Percentiles rank a stretch among this genome's conserved stretches.
Evolutionary conservation across 352 stramenopile species (phyloP).

Genomic region (Globisporangium heterothallicum): DNA sequence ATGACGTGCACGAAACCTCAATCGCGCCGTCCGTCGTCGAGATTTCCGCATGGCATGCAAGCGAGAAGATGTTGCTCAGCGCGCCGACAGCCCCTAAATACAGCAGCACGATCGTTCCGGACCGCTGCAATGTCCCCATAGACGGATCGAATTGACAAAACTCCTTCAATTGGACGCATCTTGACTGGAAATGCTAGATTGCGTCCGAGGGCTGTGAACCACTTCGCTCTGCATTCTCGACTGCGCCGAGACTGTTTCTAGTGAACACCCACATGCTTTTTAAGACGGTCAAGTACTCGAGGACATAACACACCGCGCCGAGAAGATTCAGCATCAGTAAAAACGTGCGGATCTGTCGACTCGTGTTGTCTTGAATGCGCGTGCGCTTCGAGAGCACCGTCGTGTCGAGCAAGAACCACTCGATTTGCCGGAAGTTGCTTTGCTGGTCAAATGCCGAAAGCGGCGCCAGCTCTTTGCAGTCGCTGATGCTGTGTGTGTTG

Average conservation of each 20-base stretch:
- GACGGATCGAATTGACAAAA: constrained; percentile 2
- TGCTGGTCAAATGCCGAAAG: constrained; percentile 9
- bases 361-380: constrained; percentile 37
- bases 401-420: constrained; percentile 30
- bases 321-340: constrained; percentile 31
- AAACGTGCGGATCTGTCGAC: constrained; percentile 30
- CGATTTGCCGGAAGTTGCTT: constrained; percentile 23
- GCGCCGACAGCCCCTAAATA: constrained; percentile 33
- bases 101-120: constrained; percentile 26
- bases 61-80: constrained; percentile 40
- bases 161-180: constrained; percentile 2
- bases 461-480: constrained; percentile 11
- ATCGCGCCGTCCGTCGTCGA: constrained; percentile 23
- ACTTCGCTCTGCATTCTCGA: too few species aligned
- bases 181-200: too few species aligned
- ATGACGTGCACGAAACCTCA: constrained; percentile 27
- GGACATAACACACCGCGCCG: constrained; percentile 24
- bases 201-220: too few species aligned
- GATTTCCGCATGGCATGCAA: constrained; percentile 25
- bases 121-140: constrained; percentile 26
- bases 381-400: constrained; percentile 18
- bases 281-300: constrained; percentile 25
- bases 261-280: constrained; percentile 5
- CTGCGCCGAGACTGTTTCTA: constrained; percentile 2
- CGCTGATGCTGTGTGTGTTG: constrained; percentile 14